Conservation (phyloP, 2,329 filamentous ascomycete species). For the Fusarium goolgardi region DNA sequence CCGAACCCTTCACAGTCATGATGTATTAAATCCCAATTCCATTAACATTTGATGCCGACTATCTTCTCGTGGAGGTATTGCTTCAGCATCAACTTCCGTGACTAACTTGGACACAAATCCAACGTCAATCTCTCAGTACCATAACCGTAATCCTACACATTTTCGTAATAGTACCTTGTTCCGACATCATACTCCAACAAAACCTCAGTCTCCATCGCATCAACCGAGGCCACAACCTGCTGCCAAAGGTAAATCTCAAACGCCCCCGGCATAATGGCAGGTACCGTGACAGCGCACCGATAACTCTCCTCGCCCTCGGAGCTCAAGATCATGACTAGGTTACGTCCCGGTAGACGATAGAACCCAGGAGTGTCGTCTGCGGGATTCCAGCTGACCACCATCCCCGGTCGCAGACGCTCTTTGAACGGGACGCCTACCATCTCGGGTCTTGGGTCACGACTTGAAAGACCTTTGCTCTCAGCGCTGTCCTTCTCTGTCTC, state of each 20-base stretch:
- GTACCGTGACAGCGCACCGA: constrained; percentile 53
- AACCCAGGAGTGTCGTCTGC: constrained; percentile 30
- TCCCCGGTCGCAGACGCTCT: constrained; percentile 56
- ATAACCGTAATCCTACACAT: constrained; percentile 18
- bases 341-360: constrained; percentile 33
- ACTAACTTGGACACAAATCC: neutral
- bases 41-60: neutral
- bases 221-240: constrained; percentile 51
- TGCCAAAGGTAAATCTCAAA: constrained; percentile 57
- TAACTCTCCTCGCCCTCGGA: constrained; percentile 46
- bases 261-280: constrained; percentile 50
- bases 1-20: neutral
- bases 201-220: constrained; percentile 56
- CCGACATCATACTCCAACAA: constrained; percentile 57
- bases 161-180: constrained; percentile 58
- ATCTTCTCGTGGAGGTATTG: neutral
- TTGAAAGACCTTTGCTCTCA: constrained; percentile 38
- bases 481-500: neutral
- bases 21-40: neutral
- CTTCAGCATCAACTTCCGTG: neutral
- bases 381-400: constrained; percentile 54
- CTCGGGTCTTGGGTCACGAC: constrained; percentile 47
- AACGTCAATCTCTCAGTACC: too few relatives aligned
- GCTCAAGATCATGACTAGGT: constrained; percentile 52
- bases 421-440: constrained; percentile 51